Evolutionary conservation across 768 basidiomycete species (phyloP).

Genomic region (Coprinopsis strossmayeri): DNA sequence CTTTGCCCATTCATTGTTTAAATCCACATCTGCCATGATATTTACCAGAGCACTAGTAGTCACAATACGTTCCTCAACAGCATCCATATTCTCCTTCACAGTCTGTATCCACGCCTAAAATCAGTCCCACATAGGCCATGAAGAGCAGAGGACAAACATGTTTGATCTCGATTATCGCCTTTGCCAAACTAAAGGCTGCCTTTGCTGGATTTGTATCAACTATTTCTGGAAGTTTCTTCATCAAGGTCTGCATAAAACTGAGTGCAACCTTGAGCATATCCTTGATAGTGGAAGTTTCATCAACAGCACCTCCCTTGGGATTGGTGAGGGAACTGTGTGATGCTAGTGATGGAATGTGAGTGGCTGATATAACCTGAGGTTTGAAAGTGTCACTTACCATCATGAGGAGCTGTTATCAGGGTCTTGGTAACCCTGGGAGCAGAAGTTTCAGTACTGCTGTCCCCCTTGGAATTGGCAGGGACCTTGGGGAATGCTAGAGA

Average conservation of each 20-base stretch:
- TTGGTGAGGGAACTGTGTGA: too few relatives aligned
- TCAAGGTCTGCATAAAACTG: neutral
- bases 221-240: neutral
- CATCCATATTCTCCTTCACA: conserved; percentile 14
- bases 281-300: neutral
- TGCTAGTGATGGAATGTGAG: too few relatives aligned
- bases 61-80: conserved; percentile 9
- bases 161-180: neutral
- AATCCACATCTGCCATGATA: conserved; percentile 9
- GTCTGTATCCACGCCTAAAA: conserved; percentile 7
- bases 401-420: too few relatives aligned
- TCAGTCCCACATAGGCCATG: neutral
- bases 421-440: too few relatives aligned
- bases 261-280: neutral
- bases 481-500: too few relatives aligned
- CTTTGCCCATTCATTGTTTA: conserved; percentile 2
- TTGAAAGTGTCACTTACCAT: too few relatives aligned
- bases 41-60: conserved; percentile 10
- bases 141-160: neutral
- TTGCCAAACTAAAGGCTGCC: neutral
- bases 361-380: too few relatives aligned
- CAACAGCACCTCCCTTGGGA: too few relatives aligned
- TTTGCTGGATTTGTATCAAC: neutral
- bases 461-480: too few relatives aligned
- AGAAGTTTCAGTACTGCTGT: too few relatives aligned